Evolutionary conservation across 2,329 filamentous ascomycete species (phyloP).

Genomic region (Clonostachys sp.): DNA sequence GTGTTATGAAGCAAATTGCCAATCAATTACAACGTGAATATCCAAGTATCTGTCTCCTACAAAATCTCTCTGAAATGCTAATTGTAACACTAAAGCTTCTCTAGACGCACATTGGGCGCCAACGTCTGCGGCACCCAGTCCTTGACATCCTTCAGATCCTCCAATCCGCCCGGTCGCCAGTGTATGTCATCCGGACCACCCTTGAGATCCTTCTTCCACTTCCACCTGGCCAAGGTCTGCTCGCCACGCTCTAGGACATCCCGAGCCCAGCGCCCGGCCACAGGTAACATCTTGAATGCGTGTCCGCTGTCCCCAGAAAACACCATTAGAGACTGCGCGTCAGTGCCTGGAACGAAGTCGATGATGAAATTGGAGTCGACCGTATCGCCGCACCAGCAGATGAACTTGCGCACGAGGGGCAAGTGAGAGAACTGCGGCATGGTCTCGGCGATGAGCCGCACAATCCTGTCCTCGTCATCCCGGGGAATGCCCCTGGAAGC

Average conservation of each 20-base stretch:
- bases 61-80: too few relatives aligned
- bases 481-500: constrained; percentile 37
- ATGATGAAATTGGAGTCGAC: constrained; percentile 56
- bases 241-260: constrained; percentile 35
- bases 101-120: too few relatives aligned
- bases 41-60: too few relatives aligned
- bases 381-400: constrained; percentile 63
- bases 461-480: constrained; percentile 47
- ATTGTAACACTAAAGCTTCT: too few relatives aligned
- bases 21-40: too few relatives aligned
- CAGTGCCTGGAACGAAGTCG: constrained; percentile 49
- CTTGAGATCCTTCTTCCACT: constrained; percentile 35
- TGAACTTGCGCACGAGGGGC: constrained; percentile 46
- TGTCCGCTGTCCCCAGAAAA: constrained; percentile 57
- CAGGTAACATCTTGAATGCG: constrained; percentile 58
- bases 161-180: too few relatives aligned
- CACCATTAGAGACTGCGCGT: constrained; percentile 36
- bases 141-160: too few relatives aligned
- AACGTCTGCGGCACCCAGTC: too few relatives aligned
- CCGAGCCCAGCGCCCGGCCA: constrained; percentile 45
- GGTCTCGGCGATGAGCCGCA: constrained; percentile 42
- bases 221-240: constrained; percentile 41
- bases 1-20: too few relatives aligned
- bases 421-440: constrained; percentile 47
- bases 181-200: too few relatives aligned